Base-by-base conservation (phyloP, 2,329 filamentous ascomycete genomes). In the Aspergillus melleus region DNA sequence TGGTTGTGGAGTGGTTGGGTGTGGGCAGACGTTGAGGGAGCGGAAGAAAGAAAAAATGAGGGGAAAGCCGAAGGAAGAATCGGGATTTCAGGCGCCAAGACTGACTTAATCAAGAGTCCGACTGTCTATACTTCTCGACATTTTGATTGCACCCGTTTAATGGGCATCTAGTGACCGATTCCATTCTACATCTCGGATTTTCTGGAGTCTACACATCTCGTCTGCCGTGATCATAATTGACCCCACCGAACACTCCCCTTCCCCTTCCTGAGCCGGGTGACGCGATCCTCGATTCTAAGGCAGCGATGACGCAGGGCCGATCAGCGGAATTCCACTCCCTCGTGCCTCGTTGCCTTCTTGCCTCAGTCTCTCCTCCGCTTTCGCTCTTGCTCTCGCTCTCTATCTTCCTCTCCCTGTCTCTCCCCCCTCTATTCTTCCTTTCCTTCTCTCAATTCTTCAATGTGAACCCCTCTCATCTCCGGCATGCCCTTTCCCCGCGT, bases 1-100 rank as follows among this genome's bases (percentile, higher is more conserved):
- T 79, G 57, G 58, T 74, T 54, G 61, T 57, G 61, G 64, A 62
- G 56, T 58, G 52, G 52, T 57, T 64, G 65, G 59, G 59, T 61
- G 63, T 66, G 64, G 65, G 63, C 63, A 64, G 65, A 65, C 44
- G 26, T 47, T 47, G 64, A 39, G 51, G 53, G 46, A 44, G n/a
- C 24, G 29, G 36, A 49, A 36, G 57, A 53, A 52, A 62, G 61
- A 64, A 63, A 65, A 62, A 59, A 59, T 46, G 63, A 63, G 58
- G 63, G 61, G 61, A 60, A 61, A 47, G 14, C 53, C 50, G n/a
- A 47, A 51, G 36, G 29, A 50, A 51, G 36, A 32, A 19, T 24
- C 44, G 44, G 44, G 44, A 47, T 47, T 47, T 47, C 30, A 29
- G 30, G 54, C 42, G 58, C 62, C 62, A 64, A 64, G 62, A 50